phyloP scores from a whole-genome alignment of 2,329 filamentous ascomycete species.

The Xylaria sp. region DNA sequence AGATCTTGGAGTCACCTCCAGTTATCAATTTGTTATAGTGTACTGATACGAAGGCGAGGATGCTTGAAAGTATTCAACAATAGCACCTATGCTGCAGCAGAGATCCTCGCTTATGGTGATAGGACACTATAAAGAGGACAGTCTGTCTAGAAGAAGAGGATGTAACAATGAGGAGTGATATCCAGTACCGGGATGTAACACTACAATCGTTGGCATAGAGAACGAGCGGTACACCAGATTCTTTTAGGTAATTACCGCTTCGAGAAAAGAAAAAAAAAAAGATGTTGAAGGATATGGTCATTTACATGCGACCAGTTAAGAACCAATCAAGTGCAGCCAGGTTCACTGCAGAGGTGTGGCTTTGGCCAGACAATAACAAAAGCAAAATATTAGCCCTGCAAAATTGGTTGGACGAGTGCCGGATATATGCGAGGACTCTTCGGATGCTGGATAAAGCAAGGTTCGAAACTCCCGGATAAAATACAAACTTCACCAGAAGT shows the following conservation, averaged over 20 bases:
- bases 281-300: neutral
- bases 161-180: constrained; percentile 3
- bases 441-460: constrained; percentile 35
- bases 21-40: constrained; percentile 21
- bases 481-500: constrained; percentile 13
- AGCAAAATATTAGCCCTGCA: constrained; percentile 22
- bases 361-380: constrained; percentile 13
- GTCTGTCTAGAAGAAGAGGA: constrained; percentile 18
- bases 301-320: constrained; percentile 15
- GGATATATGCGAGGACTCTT: constrained; percentile 34
- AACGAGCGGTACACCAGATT: neutral
- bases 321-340: neutral
- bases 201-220: constrained; percentile 5
- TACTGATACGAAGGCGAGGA: constrained; percentile 34
- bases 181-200: constrained; percentile 20
- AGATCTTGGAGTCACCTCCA: constrained; percentile 24
- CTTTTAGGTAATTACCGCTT: constrained; percentile 1
- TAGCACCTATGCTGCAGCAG: constrained; percentile 5
- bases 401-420: constrained; percentile 16
- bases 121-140: constrained; percentile 34
- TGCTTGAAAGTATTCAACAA: constrained; percentile 14
- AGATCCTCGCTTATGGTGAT: constrained; percentile 33
- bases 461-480: constrained; percentile 33
- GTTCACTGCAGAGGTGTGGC: constrained; percentile 6
- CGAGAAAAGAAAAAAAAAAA: constrained; percentile 1